These are phyloP conservation scores for Leccinum ochraceum DNA, from an alignment of 768 basidiomycete species.

Conservation along the genomic window DNA sequence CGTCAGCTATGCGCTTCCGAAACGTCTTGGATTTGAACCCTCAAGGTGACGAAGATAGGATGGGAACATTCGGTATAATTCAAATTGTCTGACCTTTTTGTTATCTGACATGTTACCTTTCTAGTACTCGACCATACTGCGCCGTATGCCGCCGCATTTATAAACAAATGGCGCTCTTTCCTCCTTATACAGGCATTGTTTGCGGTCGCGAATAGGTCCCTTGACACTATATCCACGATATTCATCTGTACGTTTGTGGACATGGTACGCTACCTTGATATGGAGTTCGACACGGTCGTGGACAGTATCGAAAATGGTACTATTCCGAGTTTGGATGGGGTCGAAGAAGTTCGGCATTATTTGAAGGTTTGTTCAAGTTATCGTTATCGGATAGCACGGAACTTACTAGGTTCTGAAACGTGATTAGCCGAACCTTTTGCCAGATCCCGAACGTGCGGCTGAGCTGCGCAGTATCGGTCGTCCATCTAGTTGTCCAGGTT, in stretches of 20 bases:
- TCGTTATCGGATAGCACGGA: neutral
- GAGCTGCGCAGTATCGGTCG: neutral
- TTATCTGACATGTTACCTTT: neutral
- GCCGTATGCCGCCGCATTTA: neutral
- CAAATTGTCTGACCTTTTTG: neutral
- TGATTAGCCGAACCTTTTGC: neutral
- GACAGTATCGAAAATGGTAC: neutral
- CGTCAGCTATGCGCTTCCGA: too few relatives aligned
- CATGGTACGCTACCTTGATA: neutral
- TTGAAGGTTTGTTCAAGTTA: neutral
- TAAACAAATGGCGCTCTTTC: neutral
- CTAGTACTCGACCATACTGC: neutral
- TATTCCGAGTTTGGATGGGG: neutral
- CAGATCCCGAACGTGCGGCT: neutral
- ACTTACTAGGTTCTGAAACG: neutral
- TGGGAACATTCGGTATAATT: neutral
- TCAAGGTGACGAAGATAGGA: too few relatives aligned
- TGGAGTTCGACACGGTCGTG: neutral
- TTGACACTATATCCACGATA: neutral
- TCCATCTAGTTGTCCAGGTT: neutral
- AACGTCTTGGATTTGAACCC: too few relatives aligned
- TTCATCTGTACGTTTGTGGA: constrained; percentile 1
- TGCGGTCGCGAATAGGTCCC: neutral
- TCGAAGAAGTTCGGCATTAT: neutral
- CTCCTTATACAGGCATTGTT: neutral